These are phyloP conservation scores for Suillus fuscotomentosus DNA, from an alignment of 768 basidiomycete genomes.

Conservation along the genomic window DNA sequence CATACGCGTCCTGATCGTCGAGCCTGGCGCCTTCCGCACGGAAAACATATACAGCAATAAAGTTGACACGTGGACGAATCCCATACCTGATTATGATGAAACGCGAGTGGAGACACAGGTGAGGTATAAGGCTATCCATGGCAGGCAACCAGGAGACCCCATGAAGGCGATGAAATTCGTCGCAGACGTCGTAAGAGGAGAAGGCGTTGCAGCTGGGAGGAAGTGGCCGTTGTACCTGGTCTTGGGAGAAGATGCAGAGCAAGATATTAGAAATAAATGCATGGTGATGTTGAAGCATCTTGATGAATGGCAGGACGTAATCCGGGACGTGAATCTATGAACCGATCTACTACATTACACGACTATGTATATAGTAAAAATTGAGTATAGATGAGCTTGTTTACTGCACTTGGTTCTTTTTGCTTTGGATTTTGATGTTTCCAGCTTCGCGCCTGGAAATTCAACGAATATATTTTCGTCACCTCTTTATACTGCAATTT, in stretches of 20 bases:
- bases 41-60: constrained; percentile 48
- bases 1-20: constrained; percentile 56
- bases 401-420: neutral
- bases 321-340: constrained; percentile 41
- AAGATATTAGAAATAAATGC: constrained; percentile 49
- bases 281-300: constrained; percentile 42
- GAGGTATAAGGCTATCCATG: constrained; percentile 36
- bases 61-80: constrained; percentile 35
- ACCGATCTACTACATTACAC: constrained; percentile 4
- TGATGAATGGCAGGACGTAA: constrained; percentile 55
- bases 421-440: neutral
- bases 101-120: constrained; percentile 33
- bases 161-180: constrained; percentile 52
- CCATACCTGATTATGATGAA: constrained; percentile 49
- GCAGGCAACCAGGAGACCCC: constrained; percentile 55
- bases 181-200: constrained; percentile 46
- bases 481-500: too few species aligned
- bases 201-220: constrained; percentile 47
- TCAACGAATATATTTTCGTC: too few species aligned
- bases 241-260: constrained; percentile 53
- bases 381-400: neutral
- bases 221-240: constrained; percentile 48
- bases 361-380: too few species aligned
- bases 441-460: too few species aligned
- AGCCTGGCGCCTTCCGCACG: constrained; percentile 61